Evolutionary conservation across 306 rosid species (phyloP).

Genomic region (Citrullus mucosospermus): DNA sequence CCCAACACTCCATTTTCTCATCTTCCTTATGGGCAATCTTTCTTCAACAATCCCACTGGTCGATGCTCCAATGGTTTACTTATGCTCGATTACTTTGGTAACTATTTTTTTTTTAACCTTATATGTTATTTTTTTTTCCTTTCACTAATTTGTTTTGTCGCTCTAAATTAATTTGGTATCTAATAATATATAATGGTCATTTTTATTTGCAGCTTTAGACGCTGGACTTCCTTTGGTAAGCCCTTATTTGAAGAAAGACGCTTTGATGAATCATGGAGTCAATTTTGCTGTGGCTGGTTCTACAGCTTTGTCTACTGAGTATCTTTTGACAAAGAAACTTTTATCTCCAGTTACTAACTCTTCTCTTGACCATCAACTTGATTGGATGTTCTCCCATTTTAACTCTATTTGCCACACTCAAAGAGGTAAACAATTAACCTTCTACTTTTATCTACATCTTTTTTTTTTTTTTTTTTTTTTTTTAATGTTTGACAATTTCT

Average conservation of each 20-base stretch:
- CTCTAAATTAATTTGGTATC: too few species aligned
- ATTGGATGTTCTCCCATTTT: constrained; percentile 14
- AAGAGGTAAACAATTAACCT: not conserved
- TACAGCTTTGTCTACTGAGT: not conserved
- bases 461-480: too few species aligned
- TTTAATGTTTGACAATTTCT: too few species aligned
- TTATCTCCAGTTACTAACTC: not conserved
- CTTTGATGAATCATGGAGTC: not conserved
- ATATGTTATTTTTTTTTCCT: not conserved
- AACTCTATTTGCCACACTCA: not conserved
- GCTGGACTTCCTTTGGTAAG: not conserved
- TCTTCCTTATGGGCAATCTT: constrained; percentile 9
- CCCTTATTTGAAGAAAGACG: not conserved
- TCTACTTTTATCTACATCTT: too few species aligned
- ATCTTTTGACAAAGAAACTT: not conserved
- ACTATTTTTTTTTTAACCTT: not conserved
- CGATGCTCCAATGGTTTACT: constrained; percentile 15
- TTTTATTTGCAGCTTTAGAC: not conserved
- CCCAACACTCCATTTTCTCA: not conserved
- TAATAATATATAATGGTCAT: too few species aligned
- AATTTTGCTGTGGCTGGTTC: not conserved
- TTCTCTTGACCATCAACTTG: constrained; percentile 5
- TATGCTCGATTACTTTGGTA: constrained; percentile 8
- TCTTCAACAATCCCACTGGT: constrained; percentile 7
- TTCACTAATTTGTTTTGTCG: too few species aligned